These are phyloP conservation scores for Xylaria sp. DNA, from an alignment of 2,329 filamentous ascomycete species.

Conservation along the genomic window DNA sequence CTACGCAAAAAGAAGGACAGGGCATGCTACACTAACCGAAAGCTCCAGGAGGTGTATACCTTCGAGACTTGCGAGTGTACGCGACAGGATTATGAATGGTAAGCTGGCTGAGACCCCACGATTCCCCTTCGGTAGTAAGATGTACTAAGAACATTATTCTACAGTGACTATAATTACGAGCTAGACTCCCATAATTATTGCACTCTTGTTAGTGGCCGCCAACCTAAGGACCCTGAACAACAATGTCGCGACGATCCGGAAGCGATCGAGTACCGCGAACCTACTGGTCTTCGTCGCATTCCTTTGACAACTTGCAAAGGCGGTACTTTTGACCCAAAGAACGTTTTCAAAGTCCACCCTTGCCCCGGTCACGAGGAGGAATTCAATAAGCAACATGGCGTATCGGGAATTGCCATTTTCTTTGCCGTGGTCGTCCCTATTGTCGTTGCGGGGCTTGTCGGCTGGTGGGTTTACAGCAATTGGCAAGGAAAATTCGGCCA, in stretches of 20 bases:
- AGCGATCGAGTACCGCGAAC: slow-evolving; percentile 77
- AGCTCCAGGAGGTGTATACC: slow-evolving; percentile 72
- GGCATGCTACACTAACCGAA: slow-evolving; percentile 81
- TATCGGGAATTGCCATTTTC: slow-evolving; percentile 78
- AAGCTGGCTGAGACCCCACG: slow-evolving; percentile 44
- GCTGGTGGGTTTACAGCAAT: slow-evolving; percentile 84
- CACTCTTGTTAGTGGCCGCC: slow-evolving; percentile 73
- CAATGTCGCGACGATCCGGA: slow-evolving; percentile 68
- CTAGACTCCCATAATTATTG: slow-evolving; percentile 79
- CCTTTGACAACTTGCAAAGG: slow-evolving; percentile 86
- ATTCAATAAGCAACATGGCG: slow-evolving; percentile 72
- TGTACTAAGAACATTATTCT: slow-evolving; percentile 35
- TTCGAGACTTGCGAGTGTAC: slow-evolving; percentile 84
- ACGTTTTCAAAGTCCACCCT: slow-evolving; percentile 61
- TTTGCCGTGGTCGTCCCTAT: slow-evolving; percentile 83
- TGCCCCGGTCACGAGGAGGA: slow-evolving; percentile 85
- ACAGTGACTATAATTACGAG: slow-evolving; percentile 91
- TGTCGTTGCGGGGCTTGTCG: slow-evolving; percentile 69
- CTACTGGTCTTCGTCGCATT: slow-evolving; percentile 87
- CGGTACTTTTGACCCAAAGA: slow-evolving; percentile 73
- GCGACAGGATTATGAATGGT: slow-evolving; percentile 91
- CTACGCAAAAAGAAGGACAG: slow-evolving; percentile 83
- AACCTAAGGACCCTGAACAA: slow-evolving; percentile 58
- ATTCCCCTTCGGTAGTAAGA: neutral
- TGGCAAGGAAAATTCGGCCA: slow-evolving; percentile 92